Base-by-base conservation (phyloP, 306 rosid genomes). In the Lupinus albus region DNA sequence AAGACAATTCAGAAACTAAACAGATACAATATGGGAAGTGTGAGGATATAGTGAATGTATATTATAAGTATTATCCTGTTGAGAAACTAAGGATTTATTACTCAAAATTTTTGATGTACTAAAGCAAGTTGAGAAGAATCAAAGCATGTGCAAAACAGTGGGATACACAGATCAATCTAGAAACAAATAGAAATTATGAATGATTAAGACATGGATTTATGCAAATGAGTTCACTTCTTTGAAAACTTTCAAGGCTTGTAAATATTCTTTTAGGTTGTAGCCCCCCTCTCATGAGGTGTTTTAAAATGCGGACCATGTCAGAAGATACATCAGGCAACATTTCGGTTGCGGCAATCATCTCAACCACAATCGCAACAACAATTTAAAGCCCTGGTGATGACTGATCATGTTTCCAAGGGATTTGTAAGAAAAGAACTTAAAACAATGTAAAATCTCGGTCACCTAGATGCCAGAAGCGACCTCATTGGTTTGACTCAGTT, bases 401-500 rank as follows among this genome's bases (percentile, higher is more conserved):
- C 15, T 35, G 35, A 33, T 16, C 59, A 15, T 44, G 54, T 35
- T 15, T 64, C 55, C 9, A 17, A 9, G 1, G 55, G 30, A 46
- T 52, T 10, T 47, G 64, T n/a, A 32, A 21, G 49, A 46, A 28
- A 41, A 42, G 10, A 42, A n/a, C 62, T 30, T 54, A 57, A 49
- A 42, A 21, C 21, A 36, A n/a, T 13, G 13, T 33, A 18, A 15
- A 68, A 61, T 50, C 64, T 46, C 28, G 8, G 32, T 57, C 65
- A 73, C 76, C 78, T 10, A 36, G 35, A 39, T 16, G 54, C 33
- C 12, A 42, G 35, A 39, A 38, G 54, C 33, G 46, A 11, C 67
- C 44, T 72, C 71, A 62, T 53, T 35, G 42, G 78, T 81, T 67
- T 67, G 50, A 66, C 93, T 87, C 64, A 84, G 82, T 68, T 81